phyloP scores from a whole-genome alignment of 306 rosid species.

The Ochetophila trinervis region DNA sequence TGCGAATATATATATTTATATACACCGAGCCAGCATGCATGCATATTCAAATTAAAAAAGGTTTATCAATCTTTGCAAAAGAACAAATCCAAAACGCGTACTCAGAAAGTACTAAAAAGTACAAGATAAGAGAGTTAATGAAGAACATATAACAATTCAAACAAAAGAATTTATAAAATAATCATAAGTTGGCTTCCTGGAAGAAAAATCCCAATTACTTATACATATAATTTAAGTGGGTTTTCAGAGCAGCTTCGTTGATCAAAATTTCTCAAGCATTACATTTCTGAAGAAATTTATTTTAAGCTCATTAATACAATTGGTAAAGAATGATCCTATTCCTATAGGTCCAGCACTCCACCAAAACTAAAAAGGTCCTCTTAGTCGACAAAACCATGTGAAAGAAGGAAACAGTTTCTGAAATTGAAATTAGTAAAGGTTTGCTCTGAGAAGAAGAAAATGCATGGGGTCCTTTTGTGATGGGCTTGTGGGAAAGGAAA shows the following conservation, averaged over 20 bases:
- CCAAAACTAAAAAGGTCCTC: slow-evolving; percentile 3
- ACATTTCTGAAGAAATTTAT: too few relatives aligned
- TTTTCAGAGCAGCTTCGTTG: too few relatives aligned
- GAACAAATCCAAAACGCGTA: slow-evolving; percentile 3
- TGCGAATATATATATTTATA: too few relatives aligned
- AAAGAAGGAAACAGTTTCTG: slow-evolving; percentile 25
- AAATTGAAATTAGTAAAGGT: slow-evolving; percentile 19
- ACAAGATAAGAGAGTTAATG: not conserved
- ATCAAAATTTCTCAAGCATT: too few relatives aligned
- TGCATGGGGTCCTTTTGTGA: slow-evolving; percentile 35
- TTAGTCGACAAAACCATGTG: slow-evolving; percentile 50
- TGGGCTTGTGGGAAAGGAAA: slow-evolving; percentile 30
- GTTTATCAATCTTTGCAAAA: not conserved
- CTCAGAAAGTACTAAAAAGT: slow-evolving; percentile 6
- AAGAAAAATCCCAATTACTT: not conserved
- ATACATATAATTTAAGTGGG: too few relatives aligned
- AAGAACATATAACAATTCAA: not conserved
- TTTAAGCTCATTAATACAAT: too few relatives aligned
- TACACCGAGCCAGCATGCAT: too few relatives aligned
- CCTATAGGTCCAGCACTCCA: slow-evolving; percentile 19
- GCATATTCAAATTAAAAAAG: too few relatives aligned
- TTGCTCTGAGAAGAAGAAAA: slow-evolving; percentile 25
- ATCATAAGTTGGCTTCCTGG: not conserved
- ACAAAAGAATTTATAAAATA: not conserved
- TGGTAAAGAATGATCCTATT: not conserved